Conservation (phyloP, 306 rosid genomes). For the Trifolium subterraneum region DNA sequence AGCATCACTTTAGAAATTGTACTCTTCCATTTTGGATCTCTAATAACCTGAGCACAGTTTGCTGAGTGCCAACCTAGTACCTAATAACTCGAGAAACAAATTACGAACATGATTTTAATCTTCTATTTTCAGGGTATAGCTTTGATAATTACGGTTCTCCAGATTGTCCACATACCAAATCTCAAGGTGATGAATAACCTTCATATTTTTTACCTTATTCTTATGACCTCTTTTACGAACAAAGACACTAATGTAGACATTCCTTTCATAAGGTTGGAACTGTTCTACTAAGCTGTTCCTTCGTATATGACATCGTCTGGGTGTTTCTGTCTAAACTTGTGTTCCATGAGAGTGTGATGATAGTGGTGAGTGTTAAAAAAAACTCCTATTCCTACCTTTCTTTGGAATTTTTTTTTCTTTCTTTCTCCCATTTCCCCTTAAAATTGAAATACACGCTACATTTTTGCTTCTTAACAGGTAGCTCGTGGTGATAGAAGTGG, state of each 20-base stretch:
- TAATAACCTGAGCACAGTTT: no score
- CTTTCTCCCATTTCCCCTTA: constrained; percentile 17
- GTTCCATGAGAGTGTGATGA: constrained; percentile 99
- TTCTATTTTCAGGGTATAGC: constrained; percentile 71
- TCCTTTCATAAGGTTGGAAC: constrained; percentile 79
- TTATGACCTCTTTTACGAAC: constrained; percentile 8
- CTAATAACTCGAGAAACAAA: background rate
- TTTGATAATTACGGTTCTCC: constrained; percentile 93
- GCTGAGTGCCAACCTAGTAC: no score
- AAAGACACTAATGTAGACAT: constrained; percentile 22
- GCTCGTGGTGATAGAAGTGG: constrained; percentile 94
- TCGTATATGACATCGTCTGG: constrained; percentile 95
- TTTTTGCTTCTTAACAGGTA: constrained; percentile 59
- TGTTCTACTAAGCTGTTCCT: constrained; percentile 93
- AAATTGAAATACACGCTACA: background rate
- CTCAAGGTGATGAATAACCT: constrained; percentile 67
- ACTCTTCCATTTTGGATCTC: no score
- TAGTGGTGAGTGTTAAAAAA: constrained; percentile 75
- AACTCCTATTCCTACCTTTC: constrained; percentile 13
- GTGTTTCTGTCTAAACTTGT: constrained; percentile 90
- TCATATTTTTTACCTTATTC: background rate
- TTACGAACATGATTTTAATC: constrained; percentile 6
- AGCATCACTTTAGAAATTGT: no score
- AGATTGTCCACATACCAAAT: constrained; percentile 92
- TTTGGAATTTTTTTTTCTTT: constrained; percentile 8